Conservation (phyloP, 257 asterid species). For the Solanum infundibuliforme region DNA sequence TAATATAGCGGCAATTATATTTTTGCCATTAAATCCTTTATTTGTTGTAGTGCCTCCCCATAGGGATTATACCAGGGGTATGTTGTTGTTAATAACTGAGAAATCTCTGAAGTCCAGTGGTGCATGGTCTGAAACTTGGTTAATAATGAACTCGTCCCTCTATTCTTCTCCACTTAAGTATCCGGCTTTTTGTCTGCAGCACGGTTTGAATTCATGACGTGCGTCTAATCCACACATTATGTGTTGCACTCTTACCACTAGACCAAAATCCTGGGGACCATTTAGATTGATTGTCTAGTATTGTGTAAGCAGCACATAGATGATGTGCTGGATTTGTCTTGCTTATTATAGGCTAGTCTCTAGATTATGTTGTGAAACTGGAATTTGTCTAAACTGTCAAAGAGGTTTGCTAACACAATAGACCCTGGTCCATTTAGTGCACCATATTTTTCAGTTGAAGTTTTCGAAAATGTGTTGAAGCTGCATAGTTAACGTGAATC, state of each 20-base stretch:
- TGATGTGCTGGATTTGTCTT: background rate
- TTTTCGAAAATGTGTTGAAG: background rate
- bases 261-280: background rate
- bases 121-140: background rate
- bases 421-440: background rate
- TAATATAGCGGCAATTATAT: no score
- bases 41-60: no score
- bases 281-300: background rate
- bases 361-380: background rate
- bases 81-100: background rate
- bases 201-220: background rate
- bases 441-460: background rate
- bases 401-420: background rate
- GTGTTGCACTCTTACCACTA: background rate
- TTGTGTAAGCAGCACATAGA: background rate
- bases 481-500: background rate
- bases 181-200: background rate
- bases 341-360: background rate
- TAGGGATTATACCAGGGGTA: background rate
- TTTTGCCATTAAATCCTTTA: no score
- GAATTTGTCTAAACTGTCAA: background rate
- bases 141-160: background rate
- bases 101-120: background rate
- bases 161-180: background rate
- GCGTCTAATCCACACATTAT: background rate